phyloP scores from a whole-genome alignment of 257 asterid species.

The Anisodus acutangulus region DNA sequence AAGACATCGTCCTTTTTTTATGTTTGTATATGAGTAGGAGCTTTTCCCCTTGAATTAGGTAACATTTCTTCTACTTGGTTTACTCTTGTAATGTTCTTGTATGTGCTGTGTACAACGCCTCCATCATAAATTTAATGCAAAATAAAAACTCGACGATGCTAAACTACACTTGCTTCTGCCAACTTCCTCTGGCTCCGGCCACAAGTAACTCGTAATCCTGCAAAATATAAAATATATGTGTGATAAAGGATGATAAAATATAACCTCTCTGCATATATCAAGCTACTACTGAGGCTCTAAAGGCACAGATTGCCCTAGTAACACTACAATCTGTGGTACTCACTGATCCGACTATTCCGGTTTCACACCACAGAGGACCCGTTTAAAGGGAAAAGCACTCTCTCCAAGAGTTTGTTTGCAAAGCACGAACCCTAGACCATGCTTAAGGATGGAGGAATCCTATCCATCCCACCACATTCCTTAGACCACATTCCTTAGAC shows the following conservation, averaged over 20 bases:
- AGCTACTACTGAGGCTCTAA: background rate
- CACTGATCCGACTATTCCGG: background rate
- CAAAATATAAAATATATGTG: background rate
- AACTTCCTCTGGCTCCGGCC: slow-evolving; percentile 49
- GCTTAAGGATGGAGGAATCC: background rate
- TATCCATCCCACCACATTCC: background rate
- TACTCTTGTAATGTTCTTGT: background rate
- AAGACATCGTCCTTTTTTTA: background rate
- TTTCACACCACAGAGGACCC: background rate
- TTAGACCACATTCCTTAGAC: background rate
- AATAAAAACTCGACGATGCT: background rate
- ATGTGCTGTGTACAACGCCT: slow-evolving; percentile 22
- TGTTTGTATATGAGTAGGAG: background rate
- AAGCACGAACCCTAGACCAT: background rate
- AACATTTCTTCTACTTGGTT: background rate
- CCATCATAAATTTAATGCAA: background rate
- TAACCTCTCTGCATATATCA: slow-evolving; percentile 7
- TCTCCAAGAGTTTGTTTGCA: background rate
- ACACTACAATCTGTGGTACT: background rate
- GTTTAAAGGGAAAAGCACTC: background rate
- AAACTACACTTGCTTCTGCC: slow-evolving; percentile 54
- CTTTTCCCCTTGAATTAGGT: background rate
- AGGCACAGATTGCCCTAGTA: background rate
- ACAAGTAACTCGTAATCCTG: slow-evolving; percentile 73
- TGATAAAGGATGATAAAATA: background rate